A percentile compares a stretch with the other conserved stretches of the same genome.
Conservation (phyloP, 139 green algal species). For the Volvox reticuliferus region DNA sequence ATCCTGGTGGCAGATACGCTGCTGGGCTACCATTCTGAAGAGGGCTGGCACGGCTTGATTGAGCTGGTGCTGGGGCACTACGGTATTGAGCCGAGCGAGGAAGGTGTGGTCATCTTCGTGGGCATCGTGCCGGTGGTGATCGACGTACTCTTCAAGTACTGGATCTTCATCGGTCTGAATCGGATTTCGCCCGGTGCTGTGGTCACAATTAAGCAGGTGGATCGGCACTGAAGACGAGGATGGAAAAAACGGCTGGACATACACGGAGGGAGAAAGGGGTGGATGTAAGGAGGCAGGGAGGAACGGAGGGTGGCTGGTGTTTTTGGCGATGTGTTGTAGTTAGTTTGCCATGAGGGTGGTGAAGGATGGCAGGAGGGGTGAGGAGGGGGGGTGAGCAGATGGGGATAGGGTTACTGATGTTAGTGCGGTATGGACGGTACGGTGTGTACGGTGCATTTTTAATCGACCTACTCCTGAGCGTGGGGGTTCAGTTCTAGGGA, state of each 20-base stretch:
- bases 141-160: too few relatives aligned
- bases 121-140: constrained; percentile 87
- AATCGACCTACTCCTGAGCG: too few relatives aligned
- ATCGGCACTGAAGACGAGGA: constrained; percentile 78
- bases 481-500: too few relatives aligned
- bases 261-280: background rate
- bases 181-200: constrained; percentile 83
- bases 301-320: too few relatives aligned
- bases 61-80: constrained; percentile 86
- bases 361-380: too few relatives aligned
- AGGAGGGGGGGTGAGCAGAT: too few relatives aligned
- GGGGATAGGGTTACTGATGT: too few relatives aligned
- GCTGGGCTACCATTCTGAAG: constrained; percentile 94
- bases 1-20: constrained; percentile 92
- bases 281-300: background rate
- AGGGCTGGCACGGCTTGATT: constrained; percentile 90
- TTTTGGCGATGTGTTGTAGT: background rate
- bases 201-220: constrained; percentile 88
- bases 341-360: too few relatives aligned
- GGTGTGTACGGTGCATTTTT: too few relatives aligned
- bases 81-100: constrained; percentile 81
- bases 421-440: too few relatives aligned
- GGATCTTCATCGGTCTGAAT: constrained; percentile 91
- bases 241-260: too few relatives aligned
- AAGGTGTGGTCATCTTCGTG: constrained; percentile 72